Base-by-base conservation (phyloP, 2,329 filamentous ascomycete genomes). In the Coniochaeta hoffmannii region DNA sequence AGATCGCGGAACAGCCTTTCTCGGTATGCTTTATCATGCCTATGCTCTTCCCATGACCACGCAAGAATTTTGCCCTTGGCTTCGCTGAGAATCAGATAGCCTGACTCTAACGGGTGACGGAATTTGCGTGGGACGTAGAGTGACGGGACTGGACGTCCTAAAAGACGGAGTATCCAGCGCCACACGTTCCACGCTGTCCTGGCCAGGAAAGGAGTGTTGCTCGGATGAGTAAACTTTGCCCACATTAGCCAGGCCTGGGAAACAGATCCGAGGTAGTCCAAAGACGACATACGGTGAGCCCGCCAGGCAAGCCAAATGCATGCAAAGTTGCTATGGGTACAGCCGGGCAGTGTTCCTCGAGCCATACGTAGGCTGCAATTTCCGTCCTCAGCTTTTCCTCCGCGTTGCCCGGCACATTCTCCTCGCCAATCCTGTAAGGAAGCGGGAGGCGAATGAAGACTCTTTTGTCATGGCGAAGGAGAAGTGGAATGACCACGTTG, bases 371-470 rank as follows among this genome's bases (percentile, higher is more conserved):
- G 26, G 62, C 62, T 57, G 63, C 67, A 7, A 66, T 65, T 60
- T 71, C 66, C 50, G 61, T 67, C 49, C 66, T 59, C 26, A 70
- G 50, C 58, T 71, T 71, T 55, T 69, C 66, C 44, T 71, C 64
- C 15, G 69, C 56, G 1, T 61, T 69, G 38, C 67, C 66, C 4
- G 62, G 59, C 9, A 4, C 3, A 3, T 32, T 4, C 4, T 28
- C 31, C 19, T 52, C 50, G 17, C 50, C 31, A 22, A 52, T 22
- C 30, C 14, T 35, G n/a, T 52, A 52, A 4, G 50, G 30, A 1
- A 52, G 17, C 7, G 50, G 34, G 17, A 53, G n/a, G 17, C 50
- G 50, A 22, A 53, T 19, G n/a, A 4, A 36, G 19, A 34, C 32
- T 36, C 19, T 5, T 11, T 26, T 11, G n/a, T 46, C 26, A 15